Evolutionary conservation across 106 monocot genomes (phyloP), one percentile per base, ranked within the genome.

Genomic region (Apostasia shenzhenica): DNA sequence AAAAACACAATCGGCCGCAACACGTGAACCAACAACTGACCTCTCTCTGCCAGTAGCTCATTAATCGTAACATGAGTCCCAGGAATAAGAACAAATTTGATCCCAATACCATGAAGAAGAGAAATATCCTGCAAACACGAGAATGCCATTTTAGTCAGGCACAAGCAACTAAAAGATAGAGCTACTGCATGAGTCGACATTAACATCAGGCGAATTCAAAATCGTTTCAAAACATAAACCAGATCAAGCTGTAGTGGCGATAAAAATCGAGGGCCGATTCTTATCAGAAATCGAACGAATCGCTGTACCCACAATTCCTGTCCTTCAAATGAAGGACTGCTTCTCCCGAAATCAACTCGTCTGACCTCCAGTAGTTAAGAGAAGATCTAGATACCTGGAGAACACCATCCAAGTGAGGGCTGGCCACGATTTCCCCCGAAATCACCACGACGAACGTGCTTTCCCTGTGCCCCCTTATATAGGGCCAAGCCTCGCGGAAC

Each of bases 391-490:
- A 38, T 6, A 91, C 90, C 81, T 86, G 83, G 8, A 94, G 85
- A 41, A 94, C 71, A 51, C 70, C 74, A 59, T 94, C 85, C 69
- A 94, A 73, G 62, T 77, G 41, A 14, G 87, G 67, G 48, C 87
- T 81, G 3, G 75, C 84, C 14, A 94, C 81, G 66, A 94, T 75
- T 76, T 90, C 94, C 8, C 80, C 82, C 1, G 94, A 87, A 56
- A 94, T 81, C 56, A 94, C 87, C 12, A 94, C 87, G 6, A 90
- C 87, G 46, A 94, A 85, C n/a, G 85, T 87, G 79, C 90, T 90
- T 6, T 85, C 94, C 14, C 85, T 72, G 81, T 94, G 94, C 9
- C 85, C 90, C 67, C 83, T 68, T 26, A 94, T 82, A 67, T 89
- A 88, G 2, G 90, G 90, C 94, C 94, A 94, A 2, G 90, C 84